phyloP scores from a whole-genome alignment of 441 rosid genomes.

The Euphorbia celastroides region DNA sequence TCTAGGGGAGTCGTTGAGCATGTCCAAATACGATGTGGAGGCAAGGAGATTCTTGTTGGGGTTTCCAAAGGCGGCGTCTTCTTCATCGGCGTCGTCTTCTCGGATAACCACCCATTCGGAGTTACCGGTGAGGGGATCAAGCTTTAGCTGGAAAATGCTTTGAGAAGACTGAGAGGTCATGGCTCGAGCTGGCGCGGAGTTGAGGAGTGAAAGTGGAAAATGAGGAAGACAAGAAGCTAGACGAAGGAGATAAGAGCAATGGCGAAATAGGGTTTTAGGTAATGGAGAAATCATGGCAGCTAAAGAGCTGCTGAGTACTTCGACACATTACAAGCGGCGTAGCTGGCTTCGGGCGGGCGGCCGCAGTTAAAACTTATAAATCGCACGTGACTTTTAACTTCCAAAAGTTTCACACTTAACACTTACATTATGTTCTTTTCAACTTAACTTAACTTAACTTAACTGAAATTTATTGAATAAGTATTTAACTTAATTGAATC shows the following conservation, averaged over 20 bases:
- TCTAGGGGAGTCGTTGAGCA: constrained; percentile 83
- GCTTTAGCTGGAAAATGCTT: constrained; percentile 74
- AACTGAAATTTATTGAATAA: too few species aligned
- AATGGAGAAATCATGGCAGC: constrained; percentile 24
- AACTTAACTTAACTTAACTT: too few species aligned
- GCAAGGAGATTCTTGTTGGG: constrained; percentile 49
- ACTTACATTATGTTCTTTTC: too few species aligned
- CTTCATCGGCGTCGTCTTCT: constrained; percentile 45
- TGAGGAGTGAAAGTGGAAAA: constrained; percentile 16
- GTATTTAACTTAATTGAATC: too few species aligned
- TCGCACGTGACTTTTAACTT: too few species aligned
- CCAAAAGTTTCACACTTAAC: too few species aligned
- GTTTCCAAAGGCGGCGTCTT: constrained; percentile 27
- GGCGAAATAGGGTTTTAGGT: constrained; percentile 31
- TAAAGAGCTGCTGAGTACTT: neutral
- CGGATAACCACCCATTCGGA: constrained; percentile 84
- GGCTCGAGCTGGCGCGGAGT: constrained; percentile 25
- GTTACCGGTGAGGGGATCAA: constrained; percentile 76
- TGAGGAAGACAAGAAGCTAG: constrained; percentile 10
- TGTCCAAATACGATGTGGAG: constrained; percentile 83
- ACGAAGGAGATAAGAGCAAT: constrained; percentile 18
- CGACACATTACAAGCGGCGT: neutral
- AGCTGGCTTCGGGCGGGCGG: neutral
- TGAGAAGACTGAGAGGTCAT: constrained; percentile 62
- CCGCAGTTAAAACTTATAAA: neutral